These are phyloP conservation scores for Saturnispora dispora DNA, from an alignment of 805 yeast species.

Conservation along the genomic window DNA sequence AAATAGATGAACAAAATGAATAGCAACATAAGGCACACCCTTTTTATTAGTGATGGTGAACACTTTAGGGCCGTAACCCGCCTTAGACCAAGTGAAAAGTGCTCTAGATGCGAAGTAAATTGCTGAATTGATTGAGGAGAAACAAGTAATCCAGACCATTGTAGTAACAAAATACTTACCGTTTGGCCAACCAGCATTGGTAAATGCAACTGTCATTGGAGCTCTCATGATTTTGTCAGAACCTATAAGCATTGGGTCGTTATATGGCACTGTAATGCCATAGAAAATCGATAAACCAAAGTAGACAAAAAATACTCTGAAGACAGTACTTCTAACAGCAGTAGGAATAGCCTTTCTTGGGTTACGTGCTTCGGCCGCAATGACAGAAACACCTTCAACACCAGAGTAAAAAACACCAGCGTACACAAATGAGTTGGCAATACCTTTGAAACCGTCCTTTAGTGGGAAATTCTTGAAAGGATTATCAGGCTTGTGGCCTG, in stretches of 20 bases:
- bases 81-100: constrained; percentile 52
- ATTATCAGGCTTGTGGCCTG: constrained; percentile 26
- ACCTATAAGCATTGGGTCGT: constrained; percentile 37
- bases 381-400: constrained; percentile 30
- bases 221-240: constrained; percentile 35
- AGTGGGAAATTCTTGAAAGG: constrained; percentile 30
- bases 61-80: constrained; percentile 37
- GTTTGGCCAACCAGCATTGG: constrained; percentile 43
- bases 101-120: constrained; percentile 64
- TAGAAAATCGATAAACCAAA: constrained; percentile 45
- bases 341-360: constrained; percentile 49
- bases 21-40: constrained; percentile 61
- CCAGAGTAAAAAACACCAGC: constrained; percentile 23
- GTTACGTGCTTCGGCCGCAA: constrained; percentile 54
- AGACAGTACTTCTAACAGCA: constrained; percentile 52
- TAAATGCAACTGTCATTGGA: constrained; percentile 41
- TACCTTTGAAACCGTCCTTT: constrained; percentile 20
- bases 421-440: constrained; percentile 20
- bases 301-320: constrained; percentile 44
- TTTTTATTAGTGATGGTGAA: constrained; percentile 41
- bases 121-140: constrained; percentile 63
- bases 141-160: constrained; percentile 51
- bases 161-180: constrained; percentile 50
- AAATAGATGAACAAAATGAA: constrained; percentile 42
- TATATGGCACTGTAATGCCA: constrained; percentile 51